These are phyloP conservation scores for Hypoxylon sp. DNA, from an alignment of 2,329 filamentous ascomycete species.

Conservation along the genomic window DNA sequence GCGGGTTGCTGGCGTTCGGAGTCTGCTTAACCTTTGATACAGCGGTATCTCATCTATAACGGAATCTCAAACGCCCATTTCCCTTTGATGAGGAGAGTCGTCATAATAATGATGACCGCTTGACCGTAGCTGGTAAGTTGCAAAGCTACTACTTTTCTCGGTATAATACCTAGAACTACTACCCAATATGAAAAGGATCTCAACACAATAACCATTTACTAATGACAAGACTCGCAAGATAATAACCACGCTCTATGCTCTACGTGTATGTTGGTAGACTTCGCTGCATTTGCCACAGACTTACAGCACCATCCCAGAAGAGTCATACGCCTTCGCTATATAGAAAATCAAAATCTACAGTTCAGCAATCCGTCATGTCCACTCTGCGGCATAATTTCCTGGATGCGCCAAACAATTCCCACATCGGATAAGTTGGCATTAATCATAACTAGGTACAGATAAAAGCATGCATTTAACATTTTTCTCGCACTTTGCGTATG, in stretches of 20 bases:
- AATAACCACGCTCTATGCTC: not conserved
- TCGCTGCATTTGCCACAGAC: not conserved
- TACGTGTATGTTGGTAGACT: not conserved
- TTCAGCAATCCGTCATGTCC: not conserved
- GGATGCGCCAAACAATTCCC: not conserved
- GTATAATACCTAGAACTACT: not conserved
- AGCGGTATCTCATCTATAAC: not conserved
- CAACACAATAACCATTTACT: not conserved
- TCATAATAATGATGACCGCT: not conserved
- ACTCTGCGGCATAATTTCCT: not conserved
- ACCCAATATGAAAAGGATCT: not conserved
- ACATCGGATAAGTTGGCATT: not conserved
- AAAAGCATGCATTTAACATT: not conserved
- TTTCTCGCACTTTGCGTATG: not conserved
- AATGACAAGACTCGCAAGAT: not conserved
- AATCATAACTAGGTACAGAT: constrained; percentile 1
- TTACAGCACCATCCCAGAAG: not conserved
- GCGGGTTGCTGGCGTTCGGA: too few species aligned
- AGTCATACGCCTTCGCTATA: not conserved
- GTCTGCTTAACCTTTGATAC: too few species aligned
- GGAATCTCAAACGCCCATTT: not conserved
- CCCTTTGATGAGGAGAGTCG: not conserved
- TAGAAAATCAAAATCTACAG: not conserved
- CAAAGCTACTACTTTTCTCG: not conserved
- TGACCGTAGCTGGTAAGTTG: not conserved